Evolutionary conservation across 257 asterid genomes (phyloP), one percentile per base, ranked within the genome.

Genomic region (Thymus mandschuricus): DNA sequence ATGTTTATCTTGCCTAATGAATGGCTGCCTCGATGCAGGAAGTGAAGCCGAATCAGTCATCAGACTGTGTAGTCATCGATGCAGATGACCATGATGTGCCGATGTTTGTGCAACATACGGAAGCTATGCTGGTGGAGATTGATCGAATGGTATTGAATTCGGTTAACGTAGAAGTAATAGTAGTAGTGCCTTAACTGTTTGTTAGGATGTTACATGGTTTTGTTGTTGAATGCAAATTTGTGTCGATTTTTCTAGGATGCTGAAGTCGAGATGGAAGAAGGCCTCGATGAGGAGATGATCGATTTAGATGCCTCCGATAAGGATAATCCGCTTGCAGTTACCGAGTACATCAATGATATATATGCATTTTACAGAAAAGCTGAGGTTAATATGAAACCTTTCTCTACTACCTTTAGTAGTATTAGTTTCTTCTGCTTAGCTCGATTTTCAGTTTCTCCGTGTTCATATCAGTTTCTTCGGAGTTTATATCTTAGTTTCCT

Each of bases 121-220:
- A 88, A 84, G 89, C 92, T 52, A 83, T 88, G 85, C 71, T 90
- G 75, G 89, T 86, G 62, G 97, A 92, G 75, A 90, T 90, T 27
- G 91, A 92, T 58, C 71, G 71, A 34, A 90, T 92, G 98, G 96
- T 88, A 88, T 40, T 33, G 41, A 43, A 44, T 55, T 73, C 28
- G 64, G 35, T 76, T 60, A 27, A 38, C 62, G 30, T 31, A 57
- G 1, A 43, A 55, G 55, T 38, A 3, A 3, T 38, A 38, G 44
- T 38, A 38, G 6, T 38, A 3, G 3, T 38, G 5, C 44, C 6
- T 62, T 45, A 15, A 27, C 57, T 30, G 46, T 13, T 64, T n/a
- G 10, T 10, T 6, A 11, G 44, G 5, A 30, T 43, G 28, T 2
- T 43, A 0, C 35, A 28, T 63, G 10, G 35, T 9, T 33, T 11